Evolutionary conservation across 176 grass and related monocot genomes (phyloP), one percentile per base, ranked within the genome.

Genomic region (Aegilops sharonensis): DNA sequence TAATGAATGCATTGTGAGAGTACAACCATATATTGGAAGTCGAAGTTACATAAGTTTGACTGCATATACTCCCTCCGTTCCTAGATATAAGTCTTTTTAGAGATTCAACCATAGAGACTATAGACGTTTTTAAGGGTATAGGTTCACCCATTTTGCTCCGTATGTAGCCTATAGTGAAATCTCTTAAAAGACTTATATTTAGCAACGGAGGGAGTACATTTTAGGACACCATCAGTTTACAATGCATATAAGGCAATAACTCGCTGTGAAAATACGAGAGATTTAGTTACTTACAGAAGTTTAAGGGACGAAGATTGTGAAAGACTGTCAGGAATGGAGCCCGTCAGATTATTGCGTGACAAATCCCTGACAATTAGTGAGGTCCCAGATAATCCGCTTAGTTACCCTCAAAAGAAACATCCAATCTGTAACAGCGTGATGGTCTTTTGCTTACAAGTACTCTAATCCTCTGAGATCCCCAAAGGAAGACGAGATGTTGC

Each of bases 321-420:
- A 23, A 95, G 69, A 52, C 9, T 30, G 56, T 86, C 83, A 78
- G 93, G 93, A 83, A 95, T 88, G 39, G 70, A 52, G 8, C 90
- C 90, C 25, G 59, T 86, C 84, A 95, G 90, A 56, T 92, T 92
- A 31, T 95, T 95, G 84, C 90, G 13, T 34, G 93, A 95, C 35
- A 95, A 88, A 65, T 95, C 88, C 79, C 90, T 95, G 85, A 56
- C 23, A 78, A 91, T 30, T 2, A 50, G 47, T 12, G 6, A 64
- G n/a, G 11, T 52, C 5, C n/a, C 8, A 23, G 0, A 72, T 42
- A n/a, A 72, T 17, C 48, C 14, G 2, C 48, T 48, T 52, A 52
- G 5, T 43, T 12, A 72, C 4, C 13, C 11, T 0, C 1, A 71
- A 42, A 25, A 32, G 10, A 17, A 67, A 87, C 25, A 25, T 40